Conservation (phyloP, 176 grass and related monocot species). For the Leersia perrieri region DNA sequence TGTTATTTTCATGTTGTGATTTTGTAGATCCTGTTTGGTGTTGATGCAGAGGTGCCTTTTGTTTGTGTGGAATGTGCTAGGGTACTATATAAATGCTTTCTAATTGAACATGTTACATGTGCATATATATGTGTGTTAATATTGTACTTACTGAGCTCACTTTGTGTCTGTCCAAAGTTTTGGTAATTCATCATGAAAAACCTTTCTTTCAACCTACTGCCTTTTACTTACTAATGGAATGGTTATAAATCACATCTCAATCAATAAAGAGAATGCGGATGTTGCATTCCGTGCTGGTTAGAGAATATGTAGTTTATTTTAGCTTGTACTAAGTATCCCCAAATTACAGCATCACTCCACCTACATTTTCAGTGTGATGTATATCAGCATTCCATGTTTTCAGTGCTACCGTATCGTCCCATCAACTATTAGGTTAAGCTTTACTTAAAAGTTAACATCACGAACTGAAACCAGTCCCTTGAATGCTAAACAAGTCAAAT, state of each 20-base stretch:
- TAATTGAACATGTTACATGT: background rate
- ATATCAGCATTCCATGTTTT: background rate
- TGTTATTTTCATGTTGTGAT: background rate
- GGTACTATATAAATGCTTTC: background rate
- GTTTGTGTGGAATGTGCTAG: background rate
- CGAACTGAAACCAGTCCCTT: background rate
- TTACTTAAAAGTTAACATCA: no score
- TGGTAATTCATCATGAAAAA: background rate
- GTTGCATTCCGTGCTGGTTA: background rate
- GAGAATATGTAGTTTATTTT: background rate
- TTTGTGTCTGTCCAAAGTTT: background rate
- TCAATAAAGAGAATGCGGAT: background rate
- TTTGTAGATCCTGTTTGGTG: background rate
- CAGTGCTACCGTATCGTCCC: background rate
- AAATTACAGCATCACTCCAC: background rate
- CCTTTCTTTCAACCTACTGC: background rate
- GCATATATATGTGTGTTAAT: background rate
- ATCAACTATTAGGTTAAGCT: background rate
- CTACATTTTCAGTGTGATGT: background rate
- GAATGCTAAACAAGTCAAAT: background rate
- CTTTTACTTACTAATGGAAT: background rate
- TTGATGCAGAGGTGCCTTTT: background rate
- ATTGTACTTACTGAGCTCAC: background rate
- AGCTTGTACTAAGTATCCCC: background rate
- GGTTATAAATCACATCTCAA: background rate